Percentiles rank a stretch among this genome's conserved stretches.
Evolutionary conservation across 2,329 filamentous ascomycete genomes (phyloP).

Genomic region (Aspergillus fructus): DNA sequence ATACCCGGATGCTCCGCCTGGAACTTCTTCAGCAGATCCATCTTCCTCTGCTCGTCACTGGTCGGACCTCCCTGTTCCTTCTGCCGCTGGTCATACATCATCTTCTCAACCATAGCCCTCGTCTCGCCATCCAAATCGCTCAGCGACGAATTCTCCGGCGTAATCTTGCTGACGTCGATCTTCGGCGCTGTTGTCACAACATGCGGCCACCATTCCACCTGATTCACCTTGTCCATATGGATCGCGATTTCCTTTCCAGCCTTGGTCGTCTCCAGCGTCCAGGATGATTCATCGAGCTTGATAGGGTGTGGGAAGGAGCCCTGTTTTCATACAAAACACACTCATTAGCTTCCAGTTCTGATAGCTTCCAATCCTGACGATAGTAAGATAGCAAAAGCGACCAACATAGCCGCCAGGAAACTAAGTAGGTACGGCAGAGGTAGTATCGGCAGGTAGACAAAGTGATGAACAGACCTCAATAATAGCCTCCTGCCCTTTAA

Average conservation of each 20-base stretch:
- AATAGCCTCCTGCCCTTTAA: slow-evolving; percentile 86
- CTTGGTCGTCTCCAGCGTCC: slow-evolving; percentile 76
- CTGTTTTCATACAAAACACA: slow-evolving; percentile 47
- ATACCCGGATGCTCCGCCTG: slow-evolving; percentile 68
- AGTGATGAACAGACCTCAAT: slow-evolving; percentile 61
- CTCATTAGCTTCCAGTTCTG: slow-evolving; percentile 1
- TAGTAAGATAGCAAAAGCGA: neutral
- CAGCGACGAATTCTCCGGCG: slow-evolving; percentile 87
- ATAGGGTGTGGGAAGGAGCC: slow-evolving; percentile 82
- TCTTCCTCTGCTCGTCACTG: slow-evolving; percentile 93
- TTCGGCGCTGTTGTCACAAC: slow-evolving; percentile 82
- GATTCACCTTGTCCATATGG: slow-evolving; percentile 92
- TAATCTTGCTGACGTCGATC: slow-evolving; percentile 94
- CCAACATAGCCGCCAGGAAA: neutral
- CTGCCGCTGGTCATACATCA: slow-evolving; percentile 99
- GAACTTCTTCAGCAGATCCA: slow-evolving; percentile 90
- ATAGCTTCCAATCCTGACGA: neutral
- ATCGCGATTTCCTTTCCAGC: slow-evolving; percentile 73
- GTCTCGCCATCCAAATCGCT: slow-evolving; percentile 94
- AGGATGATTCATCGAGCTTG: slow-evolving; percentile 82
- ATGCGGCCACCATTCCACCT: slow-evolving; percentile 98
- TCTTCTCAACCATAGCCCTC: slow-evolving; percentile 97
- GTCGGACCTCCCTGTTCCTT: slow-evolving; percentile 89
- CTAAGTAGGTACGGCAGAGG: too few species aligned
- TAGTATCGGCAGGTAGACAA: neutral